These are phyloP conservation scores for Hanseniaspora lindneri DNA, from an alignment of 805 yeast genomes.

Conservation along the genomic window DNA sequence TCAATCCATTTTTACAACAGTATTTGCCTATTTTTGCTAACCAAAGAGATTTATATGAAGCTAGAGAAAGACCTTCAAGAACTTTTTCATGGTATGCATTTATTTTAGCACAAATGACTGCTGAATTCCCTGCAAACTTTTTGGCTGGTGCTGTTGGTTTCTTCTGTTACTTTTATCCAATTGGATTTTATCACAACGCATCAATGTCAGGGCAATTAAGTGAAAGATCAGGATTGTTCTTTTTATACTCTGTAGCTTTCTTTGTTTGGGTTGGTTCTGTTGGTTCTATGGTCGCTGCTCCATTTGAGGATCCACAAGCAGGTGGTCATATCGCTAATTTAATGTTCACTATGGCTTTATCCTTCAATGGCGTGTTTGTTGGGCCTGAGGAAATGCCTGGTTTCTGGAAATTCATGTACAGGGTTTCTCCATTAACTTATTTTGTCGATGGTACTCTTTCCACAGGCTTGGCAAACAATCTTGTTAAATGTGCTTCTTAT, in stretches of 20 bases:
- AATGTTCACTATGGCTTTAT: conserved; percentile 49
- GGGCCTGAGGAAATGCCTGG: conserved; percentile 47
- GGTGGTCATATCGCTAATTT: conserved; percentile 52
- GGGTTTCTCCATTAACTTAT: conserved; percentile 60
- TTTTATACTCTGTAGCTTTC: conserved; percentile 37
- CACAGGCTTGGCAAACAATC: conserved; percentile 42
- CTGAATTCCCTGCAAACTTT: conserved; percentile 56
- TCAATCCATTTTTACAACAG: conserved; percentile 50
- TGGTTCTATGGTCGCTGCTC: conserved; percentile 50
- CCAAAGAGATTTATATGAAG: conserved; percentile 59
- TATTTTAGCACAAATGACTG: conserved; percentile 47
- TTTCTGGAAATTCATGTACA: conserved; percentile 74
- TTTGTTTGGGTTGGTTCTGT: conserved; percentile 45
- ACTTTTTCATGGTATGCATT: conserved; percentile 58
- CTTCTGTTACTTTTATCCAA: conserved; percentile 61
- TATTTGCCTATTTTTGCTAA: conserved; percentile 48
- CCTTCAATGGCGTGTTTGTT: conserved; percentile 69
- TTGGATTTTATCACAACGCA: conserved; percentile 54
- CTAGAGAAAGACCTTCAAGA: conserved; percentile 61
- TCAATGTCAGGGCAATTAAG: conserved; percentile 36
- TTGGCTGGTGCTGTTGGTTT: conserved; percentile 51
- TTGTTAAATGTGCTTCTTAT: conserved; percentile 36
- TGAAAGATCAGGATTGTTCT: conserved; percentile 48
- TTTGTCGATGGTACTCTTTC: conserved; percentile 45
- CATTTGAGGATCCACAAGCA: conserved; percentile 45